Conservation (phyloP, 805 yeast species). For the Candida peoriensis region DNA sequence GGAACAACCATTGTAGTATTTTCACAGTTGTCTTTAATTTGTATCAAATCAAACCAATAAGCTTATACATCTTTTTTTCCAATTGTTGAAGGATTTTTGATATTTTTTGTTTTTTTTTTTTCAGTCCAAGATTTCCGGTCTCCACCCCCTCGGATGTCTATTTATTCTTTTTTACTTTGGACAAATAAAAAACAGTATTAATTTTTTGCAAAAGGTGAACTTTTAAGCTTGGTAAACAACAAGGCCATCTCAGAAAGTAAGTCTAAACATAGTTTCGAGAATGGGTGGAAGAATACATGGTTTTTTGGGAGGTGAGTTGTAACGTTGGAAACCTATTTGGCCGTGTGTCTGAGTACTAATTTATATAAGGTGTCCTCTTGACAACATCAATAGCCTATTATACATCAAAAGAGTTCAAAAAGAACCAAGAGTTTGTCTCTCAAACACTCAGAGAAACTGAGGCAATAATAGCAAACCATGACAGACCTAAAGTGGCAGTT, state of each 20-base stretch:
- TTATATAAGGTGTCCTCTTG: conserved; percentile 38
- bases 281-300: conserved; percentile 52
- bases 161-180: no score
- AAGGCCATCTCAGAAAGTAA: no score
- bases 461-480: conserved; percentile 46
- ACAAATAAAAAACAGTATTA: no score
- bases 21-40: background rate
- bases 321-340: background rate
- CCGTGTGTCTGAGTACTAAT: background rate
- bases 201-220: no score
- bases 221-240: no score
- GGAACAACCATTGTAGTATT: conserved; percentile 18
- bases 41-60: no score
- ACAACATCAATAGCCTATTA: conserved; percentile 60
- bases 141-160: no score
- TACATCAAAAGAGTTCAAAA: conserved; percentile 51
- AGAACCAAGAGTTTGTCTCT: conserved; percentile 42
- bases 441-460: conserved; percentile 43
- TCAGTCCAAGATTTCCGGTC: no score
- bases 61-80: no score
- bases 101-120: background rate
- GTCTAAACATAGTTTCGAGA: no score
- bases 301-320: conserved; percentile 41
- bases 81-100: conserved; percentile 1
- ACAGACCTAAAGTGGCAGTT: conserved; percentile 37